Evolutionary conservation across 139 green algal genomes (phyloP), one percentile per base, ranked within the genome.

Genomic region (Micractinium sp.): DNA sequence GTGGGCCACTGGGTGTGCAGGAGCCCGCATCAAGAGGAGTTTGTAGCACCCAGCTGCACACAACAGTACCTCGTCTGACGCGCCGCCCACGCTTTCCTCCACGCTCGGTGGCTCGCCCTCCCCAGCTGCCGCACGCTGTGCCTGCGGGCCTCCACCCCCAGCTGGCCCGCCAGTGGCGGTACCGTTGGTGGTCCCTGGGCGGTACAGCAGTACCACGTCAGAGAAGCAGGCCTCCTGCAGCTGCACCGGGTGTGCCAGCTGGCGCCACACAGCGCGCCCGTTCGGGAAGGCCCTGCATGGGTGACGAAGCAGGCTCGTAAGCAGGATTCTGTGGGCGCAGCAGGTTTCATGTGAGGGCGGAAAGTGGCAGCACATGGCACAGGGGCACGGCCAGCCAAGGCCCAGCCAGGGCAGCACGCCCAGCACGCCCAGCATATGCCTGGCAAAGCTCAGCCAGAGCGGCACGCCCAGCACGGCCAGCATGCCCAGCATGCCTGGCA

Each of bases 141-240:
- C 79, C 27, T 0, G 27, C 39, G 20, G 13, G 29, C 71, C 76
- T 36, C 76, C 75, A n/a, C 0, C 76, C 38, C 35, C 76, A 14
- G 19, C 79, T 41, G 79, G 16, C 18, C 25, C 22, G 38, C 16
- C 41, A 3, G 27, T 16, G 4, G 78, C 78, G 12, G 41, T 53
- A n/a, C 41, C 2, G 60, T 63, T 16, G 47, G 82, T 25, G 36
- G 13, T 53, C 4, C 33, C 66, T 27, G 63, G 53, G 67, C 38
- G 47, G 35, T 97, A 97, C 38, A 97, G 81, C 36, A 97, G 90
- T 23, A 97, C 91, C 13, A 97, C 87, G 61, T 95, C 92, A 36
- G 94, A 92, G 85, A 95, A 97, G 67, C 90, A 93, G 14, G 95
- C 94, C 90, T 97, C 95, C 91, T 93, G 71, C 53, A 97, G 91